A percentile compares a stretch with the other conserved stretches of the same genome.
Conservation (phyloP, 2,329 filamentous ascomycete genomes). For the Byssothecium circinans region DNA sequence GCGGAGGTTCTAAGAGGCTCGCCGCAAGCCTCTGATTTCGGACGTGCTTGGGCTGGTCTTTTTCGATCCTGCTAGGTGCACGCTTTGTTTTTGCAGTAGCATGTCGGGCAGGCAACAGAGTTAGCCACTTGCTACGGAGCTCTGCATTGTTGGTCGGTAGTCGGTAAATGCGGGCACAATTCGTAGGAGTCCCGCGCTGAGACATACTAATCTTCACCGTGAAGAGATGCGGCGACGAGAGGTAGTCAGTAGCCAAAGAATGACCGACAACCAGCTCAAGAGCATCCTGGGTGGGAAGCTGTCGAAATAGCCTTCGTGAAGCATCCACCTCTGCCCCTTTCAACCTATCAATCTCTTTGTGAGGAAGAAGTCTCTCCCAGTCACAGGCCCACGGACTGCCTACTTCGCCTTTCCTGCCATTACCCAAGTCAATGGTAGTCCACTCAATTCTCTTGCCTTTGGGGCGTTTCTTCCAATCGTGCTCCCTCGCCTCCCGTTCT, state of each 20-base stretch:
- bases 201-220: conserved; percentile 69
- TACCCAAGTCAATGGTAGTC: conserved; percentile 72
- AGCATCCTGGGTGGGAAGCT: conserved; percentile 22
- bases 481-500: conserved; percentile 61
- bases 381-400: conserved; percentile 83
- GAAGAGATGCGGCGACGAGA: conserved; percentile 44
- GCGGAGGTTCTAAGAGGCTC: conserved; percentile 24
- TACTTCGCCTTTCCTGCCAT: conserved; percentile 75
- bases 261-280: conserved; percentile 29
- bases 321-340: conserved; percentile 8
- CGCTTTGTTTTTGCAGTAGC: not conserved
- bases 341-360: not conserved
- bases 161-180: conserved; percentile 82
- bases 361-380: conserved; percentile 68
- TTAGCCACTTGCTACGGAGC: conserved; percentile 73
- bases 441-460: conserved; percentile 80
- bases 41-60: conserved; percentile 19
- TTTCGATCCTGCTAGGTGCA: not conserved
- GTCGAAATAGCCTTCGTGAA: conserved; percentile 25
- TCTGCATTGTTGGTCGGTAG: conserved; percentile 62
- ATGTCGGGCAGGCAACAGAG: conserved; percentile 49
- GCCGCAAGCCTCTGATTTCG: conserved; percentile 27
- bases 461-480: conserved; percentile 73
- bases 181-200: conserved; percentile 68
- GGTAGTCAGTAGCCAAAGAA: conserved; percentile 1